phyloP scores from a whole-genome alignment of 2,329 filamentous ascomycete species.

The Cladosporium sp. region DNA sequence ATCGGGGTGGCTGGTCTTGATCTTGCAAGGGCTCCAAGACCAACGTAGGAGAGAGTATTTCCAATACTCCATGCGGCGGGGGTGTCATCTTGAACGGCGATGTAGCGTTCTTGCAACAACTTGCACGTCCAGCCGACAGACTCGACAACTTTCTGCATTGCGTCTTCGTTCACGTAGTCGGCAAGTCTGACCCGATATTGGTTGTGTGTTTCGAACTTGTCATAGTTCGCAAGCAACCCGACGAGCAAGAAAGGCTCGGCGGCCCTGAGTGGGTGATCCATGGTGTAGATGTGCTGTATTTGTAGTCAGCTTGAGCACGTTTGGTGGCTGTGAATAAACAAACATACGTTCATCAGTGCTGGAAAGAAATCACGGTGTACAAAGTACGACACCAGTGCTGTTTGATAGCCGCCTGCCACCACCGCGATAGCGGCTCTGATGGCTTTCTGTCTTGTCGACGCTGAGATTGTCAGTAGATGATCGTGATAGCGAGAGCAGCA shows the following conservation, averaged over 20 bases:
- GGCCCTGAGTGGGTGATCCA: conserved; percentile 59
- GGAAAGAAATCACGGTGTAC: conserved; percentile 93
- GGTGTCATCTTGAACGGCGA: conserved; percentile 82
- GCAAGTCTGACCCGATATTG: conserved; percentile 87
- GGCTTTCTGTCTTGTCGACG: conserved; percentile 71
- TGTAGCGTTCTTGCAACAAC: conserved; percentile 66
- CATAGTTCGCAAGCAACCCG: conserved; percentile 90
- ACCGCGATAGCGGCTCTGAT: conserved; percentile 77
- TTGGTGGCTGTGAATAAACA: not conserved
- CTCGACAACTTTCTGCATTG: conserved; percentile 75
- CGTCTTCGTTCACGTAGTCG: conserved; percentile 89
- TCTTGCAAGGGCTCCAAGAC: conserved; percentile 67
- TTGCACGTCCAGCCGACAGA: conserved; percentile 71
- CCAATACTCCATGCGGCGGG: conserved; percentile 85
- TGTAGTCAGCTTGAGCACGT: conserved; percentile 51
- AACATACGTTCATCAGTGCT: conserved; percentile 79
- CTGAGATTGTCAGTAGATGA: conserved; percentile 38
- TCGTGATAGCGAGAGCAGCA: not conserved
- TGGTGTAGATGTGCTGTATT: not conserved
- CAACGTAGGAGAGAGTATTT: conserved; percentile 76
- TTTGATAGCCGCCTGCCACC: conserved; percentile 91
- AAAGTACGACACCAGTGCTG: conserved; percentile 88
- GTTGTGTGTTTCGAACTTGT: conserved; percentile 98
- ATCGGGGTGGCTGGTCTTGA: conserved; percentile 55
- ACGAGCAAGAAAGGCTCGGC: conserved; percentile 73